phyloP scores from a whole-genome alignment of 1,284 basidiomycete genomes.

The Papiliotrema laurentii region DNA sequence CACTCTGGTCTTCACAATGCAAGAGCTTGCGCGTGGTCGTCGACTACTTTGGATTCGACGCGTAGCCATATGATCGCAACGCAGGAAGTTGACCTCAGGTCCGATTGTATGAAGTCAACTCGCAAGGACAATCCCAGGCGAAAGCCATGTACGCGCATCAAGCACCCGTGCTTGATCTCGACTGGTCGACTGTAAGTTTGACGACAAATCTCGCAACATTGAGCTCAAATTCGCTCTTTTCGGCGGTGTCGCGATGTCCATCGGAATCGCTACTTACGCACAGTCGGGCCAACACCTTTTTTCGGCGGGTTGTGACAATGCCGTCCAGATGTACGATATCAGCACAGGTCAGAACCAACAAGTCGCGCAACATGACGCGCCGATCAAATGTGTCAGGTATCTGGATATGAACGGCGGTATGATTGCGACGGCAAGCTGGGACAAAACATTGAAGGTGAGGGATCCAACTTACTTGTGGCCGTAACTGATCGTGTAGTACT shows the following conservation, averaged over 20 bases:
- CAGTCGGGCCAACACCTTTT: constrained; percentile 74
- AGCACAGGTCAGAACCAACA: constrained; percentile 63
- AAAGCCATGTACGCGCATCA: constrained; percentile 81
- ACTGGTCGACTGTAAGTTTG: constrained; percentile 64
- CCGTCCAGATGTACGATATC: constrained; percentile 74
- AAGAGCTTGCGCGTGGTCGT: not conserved
- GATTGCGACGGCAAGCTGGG: constrained; percentile 84
- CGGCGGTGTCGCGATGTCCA: not conserved
- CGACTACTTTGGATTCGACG: not conserved
- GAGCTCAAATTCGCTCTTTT: not conserved
- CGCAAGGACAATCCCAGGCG: constrained; percentile 57
- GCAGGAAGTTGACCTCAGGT: constrained; percentile 39
- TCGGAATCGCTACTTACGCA: not conserved
- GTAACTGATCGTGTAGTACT: constrained; percentile 61
- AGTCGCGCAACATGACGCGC: constrained; percentile 78
- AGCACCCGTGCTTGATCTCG: constrained; percentile 72
- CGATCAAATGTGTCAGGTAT: constrained; percentile 72
- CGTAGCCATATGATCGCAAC: not conserved
- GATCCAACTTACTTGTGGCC: not conserved
- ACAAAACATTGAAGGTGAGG: constrained; percentile 79
- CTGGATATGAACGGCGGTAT: constrained; percentile 60
- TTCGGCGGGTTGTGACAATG: constrained; percentile 82
- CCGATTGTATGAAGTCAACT: constrained; percentile 56
- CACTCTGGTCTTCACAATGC: not conserved
- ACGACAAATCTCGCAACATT: not conserved